Evolutionary conservation across 495 filamentous ascomycete genomes (phyloP).

Genomic region (Aspergillus baeticus): DNA sequence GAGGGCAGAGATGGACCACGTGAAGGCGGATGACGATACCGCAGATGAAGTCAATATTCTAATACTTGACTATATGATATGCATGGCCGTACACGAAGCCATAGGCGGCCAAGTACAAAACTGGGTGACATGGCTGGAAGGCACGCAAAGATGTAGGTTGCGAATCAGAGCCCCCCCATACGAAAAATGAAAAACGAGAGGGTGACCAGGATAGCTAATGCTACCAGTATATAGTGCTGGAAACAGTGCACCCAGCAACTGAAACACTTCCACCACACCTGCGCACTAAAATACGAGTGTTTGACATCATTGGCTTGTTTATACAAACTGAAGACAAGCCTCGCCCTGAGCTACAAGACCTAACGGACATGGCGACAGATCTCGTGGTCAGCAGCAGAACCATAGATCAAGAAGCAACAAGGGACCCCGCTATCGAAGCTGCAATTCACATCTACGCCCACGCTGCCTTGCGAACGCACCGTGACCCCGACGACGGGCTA

Average conservation of each 20-base stretch:
- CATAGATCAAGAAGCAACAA: background rate
- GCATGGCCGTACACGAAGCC: slow-evolving; percentile 36
- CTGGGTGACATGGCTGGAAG: slow-evolving; percentile 22
- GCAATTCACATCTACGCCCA: background rate
- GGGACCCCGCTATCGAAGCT: background rate
- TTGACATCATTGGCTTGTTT: background rate
- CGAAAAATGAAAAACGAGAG: background rate
- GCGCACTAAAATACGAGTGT: background rate
- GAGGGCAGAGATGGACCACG: slow-evolving; percentile 11
- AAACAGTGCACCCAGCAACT: background rate
- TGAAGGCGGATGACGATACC: slow-evolving; percentile 21
- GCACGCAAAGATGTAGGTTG: slow-evolving; percentile 24
- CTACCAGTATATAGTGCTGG: slow-evolving; percentile 7
- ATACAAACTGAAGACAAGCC: background rate
- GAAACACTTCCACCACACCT: background rate
- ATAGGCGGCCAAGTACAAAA: slow-evolving; percentile 18
- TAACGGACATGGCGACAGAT: background rate
- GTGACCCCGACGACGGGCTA: background rate
- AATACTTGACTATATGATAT: slow-evolving; percentile 57
- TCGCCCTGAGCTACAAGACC: slow-evolving; percentile 18
- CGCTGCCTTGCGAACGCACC: slow-evolving; percentile 18
- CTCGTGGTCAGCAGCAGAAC: background rate
- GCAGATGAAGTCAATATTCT: slow-evolving; percentile 45
- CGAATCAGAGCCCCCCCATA: background rate
- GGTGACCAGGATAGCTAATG: background rate